Percentiles rank a stretch among this genome's conserved stretches.
These are phyloP conservation scores for Aspergillus fructus DNA, from an alignment of 2,329 filamentous ascomycete species.

Conservation along the genomic window DNA sequence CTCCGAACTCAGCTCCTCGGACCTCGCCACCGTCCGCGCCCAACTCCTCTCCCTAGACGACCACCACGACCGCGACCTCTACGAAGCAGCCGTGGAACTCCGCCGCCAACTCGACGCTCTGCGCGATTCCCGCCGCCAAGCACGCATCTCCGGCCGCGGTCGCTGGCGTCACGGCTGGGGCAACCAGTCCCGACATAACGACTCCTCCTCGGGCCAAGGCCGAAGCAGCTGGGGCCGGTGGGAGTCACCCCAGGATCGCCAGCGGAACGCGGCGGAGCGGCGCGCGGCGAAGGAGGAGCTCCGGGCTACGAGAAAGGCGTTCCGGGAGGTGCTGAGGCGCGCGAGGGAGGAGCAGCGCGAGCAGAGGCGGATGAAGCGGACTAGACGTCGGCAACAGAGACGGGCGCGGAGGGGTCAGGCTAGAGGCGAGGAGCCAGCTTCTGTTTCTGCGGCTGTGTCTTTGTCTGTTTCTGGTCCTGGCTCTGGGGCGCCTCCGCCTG, in stretches of 20 bases:
- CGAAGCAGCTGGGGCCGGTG: constrained; percentile 34
- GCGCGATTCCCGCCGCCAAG: constrained; percentile 35
- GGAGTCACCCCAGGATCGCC: constrained; percentile 36
- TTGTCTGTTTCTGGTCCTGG: background rate
- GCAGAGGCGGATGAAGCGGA: constrained; percentile 23
- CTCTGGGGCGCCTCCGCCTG: background rate
- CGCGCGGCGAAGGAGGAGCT: constrained; percentile 38
- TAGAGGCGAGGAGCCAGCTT: background rate
- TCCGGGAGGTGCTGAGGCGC: constrained; percentile 34
- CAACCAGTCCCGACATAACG: constrained; percentile 9
- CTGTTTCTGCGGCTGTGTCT: background rate
- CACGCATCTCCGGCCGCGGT: constrained; percentile 22
- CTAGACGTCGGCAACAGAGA: constrained; percentile 22
- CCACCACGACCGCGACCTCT: constrained; percentile 37
- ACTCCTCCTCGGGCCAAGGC: constrained; percentile 6
- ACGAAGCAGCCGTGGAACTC: constrained; percentile 36
- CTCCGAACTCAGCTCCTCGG: constrained; percentile 36
- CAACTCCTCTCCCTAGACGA: constrained; percentile 35
- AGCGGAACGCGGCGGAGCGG: constrained; percentile 29
- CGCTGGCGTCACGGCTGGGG: constrained; percentile 24
- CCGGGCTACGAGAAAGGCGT: constrained; percentile 37
- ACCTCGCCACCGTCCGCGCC: constrained; percentile 35
- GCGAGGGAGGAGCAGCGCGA: constrained; percentile 38
- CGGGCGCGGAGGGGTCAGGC: constrained; percentile 12
- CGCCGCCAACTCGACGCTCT: constrained; percentile 34